Conservation (phyloP, 208 protist genomes). For the Novymonas esmeraldas region DNA sequence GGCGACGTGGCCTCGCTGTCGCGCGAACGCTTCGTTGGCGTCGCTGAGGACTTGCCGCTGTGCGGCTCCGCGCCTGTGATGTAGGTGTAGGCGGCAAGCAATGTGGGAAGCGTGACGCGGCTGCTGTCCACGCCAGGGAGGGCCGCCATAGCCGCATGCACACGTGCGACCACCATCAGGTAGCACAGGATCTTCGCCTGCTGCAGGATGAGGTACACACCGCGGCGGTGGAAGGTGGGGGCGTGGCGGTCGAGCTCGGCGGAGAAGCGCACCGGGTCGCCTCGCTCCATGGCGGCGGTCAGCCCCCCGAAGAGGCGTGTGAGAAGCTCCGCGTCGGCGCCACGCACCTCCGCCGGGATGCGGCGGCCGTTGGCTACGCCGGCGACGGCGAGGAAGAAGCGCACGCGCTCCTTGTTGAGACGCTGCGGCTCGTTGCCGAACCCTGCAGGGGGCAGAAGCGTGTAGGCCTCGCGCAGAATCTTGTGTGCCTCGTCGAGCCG, state of each 20-base stretch:
- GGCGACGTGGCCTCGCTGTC: not conserved
- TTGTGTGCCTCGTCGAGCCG: constrained; percentile 52
- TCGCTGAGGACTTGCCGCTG: not conserved
- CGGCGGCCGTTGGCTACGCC: constrained; percentile 53
- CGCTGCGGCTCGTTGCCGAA: constrained; percentile 58
- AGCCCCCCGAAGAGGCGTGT: constrained; percentile 54
- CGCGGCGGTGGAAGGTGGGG: constrained; percentile 53
- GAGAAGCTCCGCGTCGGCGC: constrained; percentile 52
- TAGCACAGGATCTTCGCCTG: constrained; percentile 67
- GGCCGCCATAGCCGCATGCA: constrained; percentile 50
- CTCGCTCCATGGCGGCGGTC: constrained; percentile 46
- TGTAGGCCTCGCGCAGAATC: constrained; percentile 60
- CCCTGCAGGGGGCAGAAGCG: constrained; percentile 62
- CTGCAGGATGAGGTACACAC: constrained; percentile 75
- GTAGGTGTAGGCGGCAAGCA: constrained; percentile 58
- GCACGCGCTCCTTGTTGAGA: constrained; percentile 80
- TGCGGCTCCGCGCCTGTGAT: constrained; percentile 17
- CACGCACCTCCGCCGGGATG: constrained; percentile 48
- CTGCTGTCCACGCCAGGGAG: constrained; percentile 65
- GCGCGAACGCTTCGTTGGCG: constrained; percentile 26
- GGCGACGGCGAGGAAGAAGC: constrained; percentile 76
- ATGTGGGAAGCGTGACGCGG: constrained; percentile 58
- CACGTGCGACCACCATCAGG: constrained; percentile 61
- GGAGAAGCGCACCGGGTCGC: constrained; percentile 52
- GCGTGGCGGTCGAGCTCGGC: constrained; percentile 50